A percentile compares a stretch with the other conserved stretches of the same genome.
phyloP scores from a whole-genome alignment of 768 basidiomycete genomes.

The Tricholoma sp. region DNA sequence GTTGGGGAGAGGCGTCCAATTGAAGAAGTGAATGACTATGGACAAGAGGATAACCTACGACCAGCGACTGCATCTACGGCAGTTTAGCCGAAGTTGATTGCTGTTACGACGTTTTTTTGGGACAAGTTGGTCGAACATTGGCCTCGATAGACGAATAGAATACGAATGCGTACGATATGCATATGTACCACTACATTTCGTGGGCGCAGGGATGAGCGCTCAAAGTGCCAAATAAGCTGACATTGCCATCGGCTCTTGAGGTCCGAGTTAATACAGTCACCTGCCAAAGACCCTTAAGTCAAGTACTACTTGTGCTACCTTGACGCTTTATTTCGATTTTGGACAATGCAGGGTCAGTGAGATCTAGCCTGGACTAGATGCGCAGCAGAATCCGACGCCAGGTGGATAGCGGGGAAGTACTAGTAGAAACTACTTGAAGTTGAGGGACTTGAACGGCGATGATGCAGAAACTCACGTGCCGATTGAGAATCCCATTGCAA shows the following conservation, averaged over 20 bases:
- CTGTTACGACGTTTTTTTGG: not conserved
- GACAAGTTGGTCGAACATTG: too few species aligned
- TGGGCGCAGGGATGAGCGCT: not conserved
- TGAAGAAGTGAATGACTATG: conserved; percentile 15
- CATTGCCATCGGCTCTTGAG: not conserved
- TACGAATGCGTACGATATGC: not conserved
- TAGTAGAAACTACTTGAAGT: too few species aligned
- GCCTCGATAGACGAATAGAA: not conserved
- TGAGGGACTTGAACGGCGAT: too few species aligned
- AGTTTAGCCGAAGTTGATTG: not conserved
- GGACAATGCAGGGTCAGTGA: too few species aligned
- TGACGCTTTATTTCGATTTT: too few species aligned
- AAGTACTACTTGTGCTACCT: too few species aligned
- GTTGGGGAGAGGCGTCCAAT: conserved; percentile 13
- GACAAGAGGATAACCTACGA: conserved; percentile 12
- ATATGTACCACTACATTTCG: not conserved
- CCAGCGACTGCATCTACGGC: conserved; percentile 20
- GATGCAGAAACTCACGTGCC: not conserved
- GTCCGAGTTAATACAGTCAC: not conserved
- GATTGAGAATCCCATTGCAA: too few species aligned
- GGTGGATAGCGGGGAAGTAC: too few species aligned
- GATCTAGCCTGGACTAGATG: too few species aligned
- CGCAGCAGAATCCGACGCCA: too few species aligned
- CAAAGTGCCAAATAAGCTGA: not conserved
- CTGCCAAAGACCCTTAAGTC: too few species aligned